Evolutionary conservation across 2,329 filamentous ascomycete species (phyloP), one percentile per base, ranked within the genome.

Genomic region (Huntiella abstrusa): DNA sequence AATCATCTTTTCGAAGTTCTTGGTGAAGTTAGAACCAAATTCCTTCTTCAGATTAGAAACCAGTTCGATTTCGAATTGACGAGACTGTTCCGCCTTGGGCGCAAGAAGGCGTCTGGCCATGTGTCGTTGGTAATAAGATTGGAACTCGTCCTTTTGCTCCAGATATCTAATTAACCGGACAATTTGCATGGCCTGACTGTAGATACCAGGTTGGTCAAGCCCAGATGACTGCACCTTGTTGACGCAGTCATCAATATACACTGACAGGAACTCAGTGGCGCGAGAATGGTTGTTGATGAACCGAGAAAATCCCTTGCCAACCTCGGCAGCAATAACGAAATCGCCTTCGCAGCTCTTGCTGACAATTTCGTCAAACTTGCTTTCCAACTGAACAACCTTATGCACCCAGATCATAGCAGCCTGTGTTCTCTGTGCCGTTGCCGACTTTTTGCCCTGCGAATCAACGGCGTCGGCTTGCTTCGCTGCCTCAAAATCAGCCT

Each of bases 71-170:
- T 98, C 91, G 1, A 86, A 84, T 56, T 95, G 88, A 52, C 84
- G 80, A 11, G 33, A 33, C 58, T 83, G 93, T 54, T 92, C 80
- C 0, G 85, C 88, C 55, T 91, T 92, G 58, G 80, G 83, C 63
- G 91, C 83, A 13, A 98, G 68, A 37, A 98, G 66, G 44, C 91
- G 77, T 50, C 84, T 80, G 39, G 84, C 88, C 17, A 98, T 71
- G 62, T 98, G 91, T 59, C 93, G 93, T 67, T 96, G 94, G 67
- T 98, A 96, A 61, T 98, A 98, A 4, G 83, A 77, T 64, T 98
- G 88, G 56, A 98, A 95, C 54, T 93, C 70, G 58, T 98, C 91
- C 62, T 88, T 91, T 56, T 96, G 88, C 47, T 79, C 75, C 34
- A 98, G 73, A 54, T 93, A 95, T 40, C 86, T 78, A 45, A 98